A percentile compares a stretch with the other conserved stretches of the same genome.
These are phyloP conservation scores for Rhodotorula sp. DNA, from an alignment of 1,284 basidiomycete genomes.

Conservation along the genomic window DNA sequence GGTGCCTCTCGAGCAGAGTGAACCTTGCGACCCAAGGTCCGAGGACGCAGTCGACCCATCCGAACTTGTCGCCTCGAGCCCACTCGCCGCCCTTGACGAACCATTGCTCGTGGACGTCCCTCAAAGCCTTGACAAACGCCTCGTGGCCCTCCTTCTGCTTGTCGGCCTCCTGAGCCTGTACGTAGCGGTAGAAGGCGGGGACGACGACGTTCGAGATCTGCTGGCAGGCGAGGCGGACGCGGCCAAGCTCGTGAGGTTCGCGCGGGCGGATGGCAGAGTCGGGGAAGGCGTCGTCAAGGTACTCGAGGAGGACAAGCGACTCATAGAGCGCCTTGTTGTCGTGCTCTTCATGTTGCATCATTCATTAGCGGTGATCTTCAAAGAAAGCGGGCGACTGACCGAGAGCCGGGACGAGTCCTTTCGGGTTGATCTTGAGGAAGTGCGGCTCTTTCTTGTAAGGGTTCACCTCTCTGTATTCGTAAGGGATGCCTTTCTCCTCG, in stretches of 20 bases:
- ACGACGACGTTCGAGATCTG: slow-evolving; percentile 45
- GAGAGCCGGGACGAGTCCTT: slow-evolving; percentile 50
- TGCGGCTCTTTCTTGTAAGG: slow-evolving; percentile 39
- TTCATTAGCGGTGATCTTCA: not conserved
- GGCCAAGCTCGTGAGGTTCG: slow-evolving; percentile 10
- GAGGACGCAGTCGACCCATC: slow-evolving; percentile 30
- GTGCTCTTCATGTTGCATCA: not conserved
- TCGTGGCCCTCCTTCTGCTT: slow-evolving; percentile 25
- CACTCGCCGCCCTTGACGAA: slow-evolving; percentile 14
- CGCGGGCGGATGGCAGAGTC: not conserved
- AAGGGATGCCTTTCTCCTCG: slow-evolving; percentile 59
- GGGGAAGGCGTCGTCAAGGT: slow-evolving; percentile 57
- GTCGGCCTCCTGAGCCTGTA: slow-evolving; percentile 37
- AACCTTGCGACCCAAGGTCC: slow-evolving; percentile 36
- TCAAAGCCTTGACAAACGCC: slow-evolving; percentile 26
- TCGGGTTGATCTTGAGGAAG: slow-evolving; percentile 41
- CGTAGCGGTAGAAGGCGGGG: slow-evolving; percentile 36
- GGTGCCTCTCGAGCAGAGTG: slow-evolving; percentile 50
- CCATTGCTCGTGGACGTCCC: slow-evolving; percentile 22
- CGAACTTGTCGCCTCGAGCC: slow-evolving; percentile 26
- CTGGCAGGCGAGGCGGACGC: slow-evolving; percentile 15
- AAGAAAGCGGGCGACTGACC: slow-evolving; percentile 54
- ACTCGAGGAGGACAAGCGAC: slow-evolving; percentile 61
- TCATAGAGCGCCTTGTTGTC: slow-evolving; percentile 57
- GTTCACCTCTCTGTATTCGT: slow-evolving; percentile 55